These are phyloP conservation scores for Myriosclerotinia duriaeana DNA, from an alignment of 2,329 filamentous ascomycete species.

Conservation along the genomic window DNA sequence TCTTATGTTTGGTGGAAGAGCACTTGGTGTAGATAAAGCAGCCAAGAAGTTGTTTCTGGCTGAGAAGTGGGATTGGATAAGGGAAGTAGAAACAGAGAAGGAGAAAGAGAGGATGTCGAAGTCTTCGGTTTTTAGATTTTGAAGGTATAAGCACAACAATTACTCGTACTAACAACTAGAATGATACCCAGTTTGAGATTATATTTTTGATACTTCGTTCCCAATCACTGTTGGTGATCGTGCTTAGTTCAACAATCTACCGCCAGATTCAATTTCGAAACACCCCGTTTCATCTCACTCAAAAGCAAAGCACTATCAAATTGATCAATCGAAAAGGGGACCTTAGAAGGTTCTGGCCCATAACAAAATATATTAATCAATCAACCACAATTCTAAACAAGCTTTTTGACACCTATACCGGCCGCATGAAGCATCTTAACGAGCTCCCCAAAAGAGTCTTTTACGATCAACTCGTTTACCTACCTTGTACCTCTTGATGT, in stretches of 20 bases:
- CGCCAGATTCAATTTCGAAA: neutral
- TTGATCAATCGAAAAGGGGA: constrained; percentile 10
- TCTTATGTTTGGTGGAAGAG: constrained; percentile 51
- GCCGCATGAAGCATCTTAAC: constrained; percentile 3
- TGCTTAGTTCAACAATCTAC: neutral
- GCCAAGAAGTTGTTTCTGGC: constrained; percentile 57
- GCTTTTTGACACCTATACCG: neutral
- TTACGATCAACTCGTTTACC: neutral
- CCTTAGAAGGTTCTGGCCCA: neutral
- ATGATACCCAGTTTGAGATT: neutral
- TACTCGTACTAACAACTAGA: neutral
- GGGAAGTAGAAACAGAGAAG: constrained; percentile 21
- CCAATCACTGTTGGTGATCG: neutral
- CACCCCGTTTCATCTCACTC: neutral
- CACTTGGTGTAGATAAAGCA: constrained; percentile 52
- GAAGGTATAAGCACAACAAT: neutral
- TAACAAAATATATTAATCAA: constrained; percentile 3
- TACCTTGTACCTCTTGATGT: neutral
- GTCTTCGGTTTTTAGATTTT: constrained; percentile 23
- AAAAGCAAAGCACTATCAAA: neutral
- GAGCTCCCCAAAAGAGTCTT: neutral
- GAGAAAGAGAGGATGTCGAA: constrained; percentile 28
- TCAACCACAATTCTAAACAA: neutral
- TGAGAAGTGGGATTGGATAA: constrained; percentile 58
- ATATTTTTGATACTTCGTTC: neutral